Conservation (phyloP, 2,329 filamentous ascomycete species). For the Volutella citrinella region DNA sequence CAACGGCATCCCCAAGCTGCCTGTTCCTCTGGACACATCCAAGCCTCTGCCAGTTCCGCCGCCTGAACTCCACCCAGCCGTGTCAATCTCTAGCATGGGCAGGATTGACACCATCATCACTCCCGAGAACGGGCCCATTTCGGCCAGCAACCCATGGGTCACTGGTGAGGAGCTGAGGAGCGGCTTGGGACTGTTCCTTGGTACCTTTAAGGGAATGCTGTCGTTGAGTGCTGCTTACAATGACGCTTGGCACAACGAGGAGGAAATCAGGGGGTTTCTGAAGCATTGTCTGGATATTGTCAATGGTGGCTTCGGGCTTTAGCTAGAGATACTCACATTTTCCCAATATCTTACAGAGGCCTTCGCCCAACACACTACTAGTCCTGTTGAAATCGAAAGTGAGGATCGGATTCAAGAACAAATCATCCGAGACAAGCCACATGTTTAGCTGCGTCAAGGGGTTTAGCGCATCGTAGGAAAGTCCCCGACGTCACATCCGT, state of each 20-base stretch:
- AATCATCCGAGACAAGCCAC: no score
- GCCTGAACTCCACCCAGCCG: slow-evolving; percentile 24
- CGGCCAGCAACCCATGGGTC: slow-evolving; percentile 38
- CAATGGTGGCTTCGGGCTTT: no score
- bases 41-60: slow-evolving; percentile 19
- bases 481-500: no score
- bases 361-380: no score
- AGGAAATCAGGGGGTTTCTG: slow-evolving; percentile 19
- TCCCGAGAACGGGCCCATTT: slow-evolving; percentile 23
- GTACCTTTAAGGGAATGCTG: slow-evolving; percentile 34
- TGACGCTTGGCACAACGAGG: slow-evolving; percentile 37
- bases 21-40: slow-evolving; percentile 1
- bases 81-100: slow-evolving; percentile 34
- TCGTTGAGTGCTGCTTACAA: slow-evolving; percentile 40
- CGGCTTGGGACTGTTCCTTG: slow-evolving; percentile 37
- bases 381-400: no score
- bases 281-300: slow-evolving; percentile 15
- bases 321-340: no score
- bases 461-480: no score
- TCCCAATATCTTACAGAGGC: no score
- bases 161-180: slow-evolving; percentile 43
- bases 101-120: slow-evolving; percentile 32
- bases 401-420: no score
- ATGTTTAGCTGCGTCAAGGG: no score
- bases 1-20: slow-evolving; percentile 10